Evolutionary conservation across 352 stramenopile species (phyloP).

Genomic region (Globisporangium spiculum): DNA sequence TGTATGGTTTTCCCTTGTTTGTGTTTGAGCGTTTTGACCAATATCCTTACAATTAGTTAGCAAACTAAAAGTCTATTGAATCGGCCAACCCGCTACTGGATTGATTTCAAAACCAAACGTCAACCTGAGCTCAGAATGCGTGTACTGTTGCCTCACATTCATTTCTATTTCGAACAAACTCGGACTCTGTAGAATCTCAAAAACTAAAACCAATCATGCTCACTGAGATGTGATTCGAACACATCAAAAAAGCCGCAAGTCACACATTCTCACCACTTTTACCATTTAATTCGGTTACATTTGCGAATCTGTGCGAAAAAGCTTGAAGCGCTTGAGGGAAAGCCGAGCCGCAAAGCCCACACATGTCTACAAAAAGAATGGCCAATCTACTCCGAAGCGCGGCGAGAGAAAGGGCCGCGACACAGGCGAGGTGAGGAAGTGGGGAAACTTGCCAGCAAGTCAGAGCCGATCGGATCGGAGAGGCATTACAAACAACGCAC

Average conservation of each 20-base stretch:
- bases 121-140: background rate
- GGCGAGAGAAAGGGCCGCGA: background rate
- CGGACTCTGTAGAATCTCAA: background rate
- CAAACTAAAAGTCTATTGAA: too few species aligned
- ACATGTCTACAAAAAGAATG: constrained; percentile 11
- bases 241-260: background rate
- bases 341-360: constrained; percentile 3
- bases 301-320: background rate
- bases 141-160: background rate
- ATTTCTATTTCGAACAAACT: background rate
- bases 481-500: background rate
- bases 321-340: background rate
- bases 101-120: background rate
- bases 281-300: background rate
- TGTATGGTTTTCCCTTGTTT: background rate
- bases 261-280: background rate
- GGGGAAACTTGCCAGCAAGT: constrained; percentile 3
- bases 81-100: background rate
- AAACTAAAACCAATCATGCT: background rate
- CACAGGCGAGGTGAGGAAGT: background rate
- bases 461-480: background rate
- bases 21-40: background rate
- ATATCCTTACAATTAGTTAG: background rate
- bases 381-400: constrained; percentile 13
- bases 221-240: constrained; percentile 5